Percentiles rank a stretch among this genome's conserved stretches.
Evolutionary conservation across 192 early-diverging fungal species (phyloP).

Genomic region (Backusella sp.): DNA sequence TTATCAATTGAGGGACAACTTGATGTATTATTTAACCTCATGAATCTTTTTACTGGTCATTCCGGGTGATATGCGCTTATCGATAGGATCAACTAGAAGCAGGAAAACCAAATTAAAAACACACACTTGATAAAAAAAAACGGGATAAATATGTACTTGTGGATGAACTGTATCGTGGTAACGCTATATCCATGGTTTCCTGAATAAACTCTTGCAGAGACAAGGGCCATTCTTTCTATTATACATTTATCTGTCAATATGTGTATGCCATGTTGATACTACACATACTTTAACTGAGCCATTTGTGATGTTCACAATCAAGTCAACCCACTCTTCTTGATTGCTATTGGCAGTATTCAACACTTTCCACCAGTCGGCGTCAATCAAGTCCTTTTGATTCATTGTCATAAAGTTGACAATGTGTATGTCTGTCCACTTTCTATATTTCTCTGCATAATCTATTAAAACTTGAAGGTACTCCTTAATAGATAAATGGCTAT

Average conservation of each 20-base stretch:
- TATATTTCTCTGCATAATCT: conserved; percentile 20
- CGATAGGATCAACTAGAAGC: conserved; percentile 21
- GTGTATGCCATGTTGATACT: conserved; percentile 19
- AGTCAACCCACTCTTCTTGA: conserved; percentile 3
- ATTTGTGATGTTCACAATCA: conserved; percentile 15
- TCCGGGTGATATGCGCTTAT: conserved; percentile 61
- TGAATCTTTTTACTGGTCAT: conserved; percentile 76
- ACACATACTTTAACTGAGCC: conserved; percentile 22
- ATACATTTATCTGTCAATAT: neutral
- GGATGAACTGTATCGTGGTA: conserved; percentile 29
- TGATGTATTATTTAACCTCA: conserved; percentile 44
- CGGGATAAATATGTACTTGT: conserved; percentile 28
- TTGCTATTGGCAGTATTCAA: conserved; percentile 16
- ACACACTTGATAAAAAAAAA: neutral
- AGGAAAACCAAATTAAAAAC: neutral
- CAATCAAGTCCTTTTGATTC: conserved; percentile 46
- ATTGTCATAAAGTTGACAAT: conserved; percentile 51
- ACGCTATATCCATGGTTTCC: conserved; percentile 7
- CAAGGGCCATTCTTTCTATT: conserved; percentile 9
- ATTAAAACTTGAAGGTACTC: conserved; percentile 21
- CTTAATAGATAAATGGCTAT: neutral
- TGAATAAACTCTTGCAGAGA: conserved; percentile 14
- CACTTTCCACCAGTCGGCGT: conserved; percentile 43
- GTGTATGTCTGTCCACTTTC: conserved; percentile 21
- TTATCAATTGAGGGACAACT: neutral